Evolutionary conservation across 2,329 filamentous ascomycete genomes (phyloP), one percentile per base, ranked within the genome.

Genomic region (Claviceps citrina): DNA sequence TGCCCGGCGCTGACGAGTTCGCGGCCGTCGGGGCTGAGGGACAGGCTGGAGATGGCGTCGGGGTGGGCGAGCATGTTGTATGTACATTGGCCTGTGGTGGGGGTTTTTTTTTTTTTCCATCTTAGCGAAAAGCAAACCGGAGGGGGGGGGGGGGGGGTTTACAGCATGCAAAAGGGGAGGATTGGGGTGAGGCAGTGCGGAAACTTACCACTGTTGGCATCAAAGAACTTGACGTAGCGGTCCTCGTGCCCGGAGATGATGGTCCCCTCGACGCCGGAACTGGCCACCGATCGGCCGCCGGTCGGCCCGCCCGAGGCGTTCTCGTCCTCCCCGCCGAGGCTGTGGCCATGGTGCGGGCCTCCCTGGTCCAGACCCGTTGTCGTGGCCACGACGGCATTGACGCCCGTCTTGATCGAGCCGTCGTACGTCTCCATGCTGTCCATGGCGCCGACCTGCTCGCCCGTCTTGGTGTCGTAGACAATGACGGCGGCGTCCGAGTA

Each of bases 61-160:
- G 91, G 86, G 52, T 98, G 91, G 5, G 91, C 91, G 44, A 96
- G 76, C 91, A 98, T 98, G 54, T 83, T 93, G 63, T 98, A 98
- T 47, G 91, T 96, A 64, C 87, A 95, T 85, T 98, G 91, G 42
- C 91, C 91, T 96, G 48, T n/a, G 8, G 19, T 33, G n/a, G 35
- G 26, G 7, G 26, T 7, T 26, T 9, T 24, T 24, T n/a, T 5
- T 28, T 28, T 28, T 3, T 26, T 26, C n/a, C n/a, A n/a, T 8
- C 22, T 24, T 24, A 8, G 22, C 22, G 22, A 5, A 24, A 8
- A 27, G 26, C 7, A 12, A 13, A 8, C 6, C 7, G 10, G 26
- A 27, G 10, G 4, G 10, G 10, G 26, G 26, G 26, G 10, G 10
- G 10, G 26, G 10, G 26, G 26, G 26, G n/a, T n/a, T n/a, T n/a